Evolutionary conservation across 352 stramenopile species (phyloP).

Genomic region (Phytophthora pinifolia): DNA sequence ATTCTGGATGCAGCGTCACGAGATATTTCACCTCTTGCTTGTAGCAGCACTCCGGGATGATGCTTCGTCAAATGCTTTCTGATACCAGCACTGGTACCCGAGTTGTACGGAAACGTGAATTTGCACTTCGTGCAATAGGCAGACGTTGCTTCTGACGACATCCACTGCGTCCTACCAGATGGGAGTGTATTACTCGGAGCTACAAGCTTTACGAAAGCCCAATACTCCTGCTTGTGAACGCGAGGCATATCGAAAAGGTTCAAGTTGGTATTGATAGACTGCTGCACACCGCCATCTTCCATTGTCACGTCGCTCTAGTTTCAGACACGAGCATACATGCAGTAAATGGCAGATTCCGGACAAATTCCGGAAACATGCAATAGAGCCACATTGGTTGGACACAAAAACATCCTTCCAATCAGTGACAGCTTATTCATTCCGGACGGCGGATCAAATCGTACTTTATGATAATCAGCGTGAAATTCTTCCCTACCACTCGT

Average conservation of each 20-base stretch:
- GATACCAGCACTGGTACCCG: background rate
- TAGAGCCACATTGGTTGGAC: too few species aligned
- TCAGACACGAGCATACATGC: too few species aligned
- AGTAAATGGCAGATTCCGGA: too few species aligned
- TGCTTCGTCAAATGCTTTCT: background rate
- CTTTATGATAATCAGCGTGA: too few species aligned
- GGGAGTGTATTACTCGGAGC: slow-evolving; percentile 2
- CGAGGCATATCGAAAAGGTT: slow-evolving; percentile 5
- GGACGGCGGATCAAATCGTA: too few species aligned
- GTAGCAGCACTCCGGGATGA: background rate
- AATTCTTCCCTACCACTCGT: too few species aligned
- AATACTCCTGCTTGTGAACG: slow-evolving; percentile 4
- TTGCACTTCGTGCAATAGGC: slow-evolving; percentile 7
- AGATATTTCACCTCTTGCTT: background rate
- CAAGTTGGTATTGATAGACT: too few species aligned
- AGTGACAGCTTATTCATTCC: too few species aligned
- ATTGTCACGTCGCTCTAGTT: too few species aligned
- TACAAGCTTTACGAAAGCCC: background rate
- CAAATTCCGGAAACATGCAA: too few species aligned
- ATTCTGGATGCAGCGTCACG: background rate
- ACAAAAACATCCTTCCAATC: too few species aligned
- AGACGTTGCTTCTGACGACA: slow-evolving; percentile 5
- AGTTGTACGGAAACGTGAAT: background rate
- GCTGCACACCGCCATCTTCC: too few species aligned
- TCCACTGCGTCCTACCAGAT: background rate